phyloP scores from a whole-genome alignment of 495 filamentous ascomycete genomes.

The Penicillium salamii region DNA sequence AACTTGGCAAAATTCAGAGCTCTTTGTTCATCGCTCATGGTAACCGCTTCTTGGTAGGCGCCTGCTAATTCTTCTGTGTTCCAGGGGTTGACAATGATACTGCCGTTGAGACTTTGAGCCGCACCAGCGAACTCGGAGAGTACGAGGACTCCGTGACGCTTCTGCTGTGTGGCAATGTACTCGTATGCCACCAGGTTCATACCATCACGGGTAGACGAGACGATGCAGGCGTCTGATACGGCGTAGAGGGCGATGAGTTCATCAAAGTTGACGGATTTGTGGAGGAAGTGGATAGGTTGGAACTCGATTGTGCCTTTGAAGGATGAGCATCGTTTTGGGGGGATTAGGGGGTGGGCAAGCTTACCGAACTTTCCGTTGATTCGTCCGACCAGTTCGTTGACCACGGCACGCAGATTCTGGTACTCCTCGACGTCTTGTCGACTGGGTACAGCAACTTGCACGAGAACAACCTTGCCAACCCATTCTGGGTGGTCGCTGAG shows the following conservation, averaged over 20 bases:
- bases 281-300: slow-evolving; percentile 97
- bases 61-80: slow-evolving; percentile 93
- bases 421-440: slow-evolving; percentile 97
- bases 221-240: slow-evolving; percentile 89
- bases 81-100: slow-evolving; percentile 94
- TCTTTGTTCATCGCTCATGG: slow-evolving; percentile 84
- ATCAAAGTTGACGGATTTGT: slow-evolving; percentile 89
- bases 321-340: slow-evolving; percentile 13
- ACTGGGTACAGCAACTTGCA: slow-evolving; percentile 93
- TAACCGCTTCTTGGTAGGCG: slow-evolving; percentile 90
- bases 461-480: slow-evolving; percentile 96
- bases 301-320: slow-evolving; percentile 80
- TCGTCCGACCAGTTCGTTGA: slow-evolving; percentile 90
- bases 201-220: slow-evolving; percentile 93
- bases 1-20: slow-evolving; percentile 84
- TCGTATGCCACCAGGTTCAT: slow-evolving; percentile 99
- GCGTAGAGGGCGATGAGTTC: slow-evolving; percentile 93
- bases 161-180: slow-evolving; percentile 89
- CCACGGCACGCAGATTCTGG: slow-evolving; percentile 87
- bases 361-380: slow-evolving; percentile 91
- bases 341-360: slow-evolving; percentile 9
- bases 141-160: slow-evolving; percentile 86
- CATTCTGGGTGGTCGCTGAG: slow-evolving; percentile 95
- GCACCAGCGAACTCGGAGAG: slow-evolving; percentile 95
- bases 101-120: slow-evolving; percentile 88